Conservation (phyloP, 805 yeast genomes). For the Metschnikowia kofuensis region DNA sequence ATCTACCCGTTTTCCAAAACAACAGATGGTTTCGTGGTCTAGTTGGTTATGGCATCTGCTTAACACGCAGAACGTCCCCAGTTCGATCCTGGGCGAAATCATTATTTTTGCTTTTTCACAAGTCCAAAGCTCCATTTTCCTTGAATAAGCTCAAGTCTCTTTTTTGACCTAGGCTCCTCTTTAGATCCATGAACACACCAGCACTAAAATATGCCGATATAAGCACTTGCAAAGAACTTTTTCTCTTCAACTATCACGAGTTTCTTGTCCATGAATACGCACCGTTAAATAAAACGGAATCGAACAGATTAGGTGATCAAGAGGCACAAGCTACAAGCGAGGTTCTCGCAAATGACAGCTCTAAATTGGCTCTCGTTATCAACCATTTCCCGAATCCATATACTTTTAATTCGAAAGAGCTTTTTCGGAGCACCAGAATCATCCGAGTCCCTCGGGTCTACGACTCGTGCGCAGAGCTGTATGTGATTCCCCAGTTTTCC, state of each 20-base stretch:
- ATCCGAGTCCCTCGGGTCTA: slow-evolving; percentile 61
- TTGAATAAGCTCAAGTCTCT: background rate
- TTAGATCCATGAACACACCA: slow-evolving; percentile 19
- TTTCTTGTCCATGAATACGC: slow-evolving; percentile 28
- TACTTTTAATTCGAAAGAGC: slow-evolving; percentile 27
- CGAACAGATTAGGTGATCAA: background rate
- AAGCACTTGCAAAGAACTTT: slow-evolving; percentile 8
- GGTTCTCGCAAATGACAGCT: slow-evolving; percentile 18
- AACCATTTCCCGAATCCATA: slow-evolving; percentile 69
- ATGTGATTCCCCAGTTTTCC: slow-evolving; percentile 56
- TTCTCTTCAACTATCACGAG: slow-evolving; percentile 70
- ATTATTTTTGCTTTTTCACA: slow-evolving; percentile 9
- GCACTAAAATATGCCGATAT: slow-evolving; percentile 18
- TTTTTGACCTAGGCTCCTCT: background rate
- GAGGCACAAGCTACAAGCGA: background rate
- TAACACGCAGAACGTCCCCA: slow-evolving; percentile 27
- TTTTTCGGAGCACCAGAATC: slow-evolving; percentile 46
- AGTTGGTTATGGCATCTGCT: slow-evolving; percentile 26
- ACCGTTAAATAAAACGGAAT: background rate
- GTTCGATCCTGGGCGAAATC: slow-evolving; percentile 27
- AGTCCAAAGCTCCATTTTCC: no score
- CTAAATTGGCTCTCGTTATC: slow-evolving; percentile 34
- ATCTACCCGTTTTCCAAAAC: no score
- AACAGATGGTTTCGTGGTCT: slow-evolving; percentile 27
- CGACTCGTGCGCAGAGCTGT: slow-evolving; percentile 26